phyloP scores from a whole-genome alignment of 106 monocot genomes.

The Dactylorhiza incarnata region DNA sequence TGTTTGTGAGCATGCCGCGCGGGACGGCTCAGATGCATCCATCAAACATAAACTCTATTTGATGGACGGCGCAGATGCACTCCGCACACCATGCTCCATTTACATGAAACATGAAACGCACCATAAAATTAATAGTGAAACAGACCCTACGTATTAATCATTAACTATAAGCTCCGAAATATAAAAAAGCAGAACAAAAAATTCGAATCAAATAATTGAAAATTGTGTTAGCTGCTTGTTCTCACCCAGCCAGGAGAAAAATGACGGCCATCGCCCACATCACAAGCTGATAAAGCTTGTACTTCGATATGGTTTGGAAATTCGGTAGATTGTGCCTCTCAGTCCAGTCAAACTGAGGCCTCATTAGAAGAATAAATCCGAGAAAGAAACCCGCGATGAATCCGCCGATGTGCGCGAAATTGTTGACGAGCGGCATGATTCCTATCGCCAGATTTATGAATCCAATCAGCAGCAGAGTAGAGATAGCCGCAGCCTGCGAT shows the following conservation, averaged over 20 bases:
- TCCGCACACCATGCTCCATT: too few relatives aligned
- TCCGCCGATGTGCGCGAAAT: conserved; percentile 60
- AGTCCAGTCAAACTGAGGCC: conserved; percentile 43
- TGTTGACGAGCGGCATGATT: conserved; percentile 49
- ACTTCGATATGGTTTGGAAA: conserved; percentile 25
- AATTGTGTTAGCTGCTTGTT: background rate
- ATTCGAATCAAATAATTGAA: background rate
- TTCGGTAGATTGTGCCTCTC: conserved; percentile 25
- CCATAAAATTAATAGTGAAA: too few relatives aligned
- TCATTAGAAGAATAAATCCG: conserved; percentile 46
- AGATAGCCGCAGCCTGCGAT: conserved; percentile 31
- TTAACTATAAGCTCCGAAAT: too few relatives aligned
- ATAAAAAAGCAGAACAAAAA: too few relatives aligned
- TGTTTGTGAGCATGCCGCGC: too few relatives aligned
- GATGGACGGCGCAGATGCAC: too few relatives aligned
- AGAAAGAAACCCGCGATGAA: conserved; percentile 50
- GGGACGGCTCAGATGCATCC: too few relatives aligned
- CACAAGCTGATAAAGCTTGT: conserved; percentile 10
- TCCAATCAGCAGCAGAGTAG: conserved; percentile 38
- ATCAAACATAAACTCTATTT: too few relatives aligned
- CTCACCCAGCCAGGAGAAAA: conserved; percentile 1
- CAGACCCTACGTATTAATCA: too few relatives aligned
- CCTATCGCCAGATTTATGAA: conserved; percentile 52
- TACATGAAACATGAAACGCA: too few relatives aligned
- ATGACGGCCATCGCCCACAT: background rate